Percentiles rank a stretch among this genome's conserved stretches.
Evolutionary conservation across 2,329 filamentous ascomycete species (phyloP).

Genomic region (Didymella pomorum): DNA sequence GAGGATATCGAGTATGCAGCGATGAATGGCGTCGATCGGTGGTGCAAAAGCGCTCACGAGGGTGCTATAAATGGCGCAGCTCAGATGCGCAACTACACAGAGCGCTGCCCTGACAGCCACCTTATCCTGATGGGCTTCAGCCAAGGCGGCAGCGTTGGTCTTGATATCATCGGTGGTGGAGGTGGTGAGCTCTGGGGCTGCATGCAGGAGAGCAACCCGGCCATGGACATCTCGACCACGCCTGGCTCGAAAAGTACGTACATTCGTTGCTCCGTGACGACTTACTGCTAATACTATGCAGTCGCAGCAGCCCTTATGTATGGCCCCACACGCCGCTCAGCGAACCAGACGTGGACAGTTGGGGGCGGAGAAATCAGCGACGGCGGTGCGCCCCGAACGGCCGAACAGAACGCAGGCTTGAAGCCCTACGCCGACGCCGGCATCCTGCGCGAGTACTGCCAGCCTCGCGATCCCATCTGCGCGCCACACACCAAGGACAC

Average conservation of each 20-base stretch:
- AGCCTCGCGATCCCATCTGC: constrained; percentile 68
- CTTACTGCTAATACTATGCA: constrained; percentile 21
- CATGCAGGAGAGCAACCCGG: constrained; percentile 31
- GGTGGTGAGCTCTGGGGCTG: constrained; percentile 39
- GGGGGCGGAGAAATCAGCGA: constrained; percentile 34
- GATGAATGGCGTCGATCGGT: constrained; percentile 35
- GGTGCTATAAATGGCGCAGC: constrained; percentile 36
- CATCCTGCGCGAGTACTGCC: constrained; percentile 70
- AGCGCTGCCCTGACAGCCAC: constrained; percentile 38
- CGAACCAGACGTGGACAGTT: constrained; percentile 34
- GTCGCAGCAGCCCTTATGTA: constrained; percentile 37
- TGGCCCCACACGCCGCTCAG: constrained; percentile 37
- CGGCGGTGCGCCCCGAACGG: constrained; percentile 32
- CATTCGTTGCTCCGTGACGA: background rate
- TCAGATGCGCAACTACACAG: constrained; percentile 41
- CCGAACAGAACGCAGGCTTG: constrained; percentile 32
- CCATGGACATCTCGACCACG: constrained; percentile 30
- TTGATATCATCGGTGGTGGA: constrained; percentile 38
- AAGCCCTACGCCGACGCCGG: constrained; percentile 46
- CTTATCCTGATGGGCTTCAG: constrained; percentile 41
- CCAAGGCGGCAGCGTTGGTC: constrained; percentile 37
- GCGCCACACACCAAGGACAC: constrained; percentile 58
- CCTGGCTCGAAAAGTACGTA: constrained; percentile 34
- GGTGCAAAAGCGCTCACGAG: constrained; percentile 39
- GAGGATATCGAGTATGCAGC: constrained; percentile 39